phyloP scores from a whole-genome alignment of 2,329 filamentous ascomycete genomes.

The Xylaria sp. region DNA sequence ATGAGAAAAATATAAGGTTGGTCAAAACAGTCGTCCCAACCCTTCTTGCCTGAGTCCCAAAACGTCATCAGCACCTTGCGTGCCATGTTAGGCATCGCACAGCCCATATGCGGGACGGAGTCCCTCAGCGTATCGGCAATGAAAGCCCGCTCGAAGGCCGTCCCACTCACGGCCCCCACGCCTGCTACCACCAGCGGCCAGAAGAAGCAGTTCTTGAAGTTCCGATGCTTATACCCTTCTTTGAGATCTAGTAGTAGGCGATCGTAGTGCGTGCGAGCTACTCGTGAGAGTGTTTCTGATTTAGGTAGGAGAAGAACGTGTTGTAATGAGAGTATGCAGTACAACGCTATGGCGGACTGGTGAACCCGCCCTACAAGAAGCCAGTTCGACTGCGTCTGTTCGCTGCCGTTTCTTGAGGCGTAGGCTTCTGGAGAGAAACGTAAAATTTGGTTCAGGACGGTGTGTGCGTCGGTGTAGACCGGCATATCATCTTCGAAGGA shows the following conservation, averaged over 20 bases:
- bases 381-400: constrained; percentile 43
- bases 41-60: constrained; percentile 49
- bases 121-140: constrained; percentile 43
- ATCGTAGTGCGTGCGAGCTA: constrained; percentile 34
- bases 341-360: constrained; percentile 48
- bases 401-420: constrained; percentile 38
- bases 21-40: constrained; percentile 54
- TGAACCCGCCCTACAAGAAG: constrained; percentile 48
- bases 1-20: constrained; percentile 45
- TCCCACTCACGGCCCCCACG: constrained; percentile 43
- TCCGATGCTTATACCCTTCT: constrained; percentile 34
- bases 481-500: not conserved
- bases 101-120: constrained; percentile 44
- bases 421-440: constrained; percentile 48
- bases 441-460: constrained; percentile 42
- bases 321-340: constrained; percentile 48
- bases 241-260: constrained; percentile 43
- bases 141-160: constrained; percentile 44
- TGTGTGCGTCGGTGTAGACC: constrained; percentile 33
- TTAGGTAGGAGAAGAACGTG: constrained; percentile 44
- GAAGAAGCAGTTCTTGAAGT: constrained; percentile 44
- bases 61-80: constrained; percentile 46
- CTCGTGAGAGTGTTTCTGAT: constrained; percentile 16
- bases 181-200: constrained; percentile 53
- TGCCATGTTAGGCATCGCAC: constrained; percentile 45